Conservation (phyloP, 495 filamentous ascomycete genomes). For the Cudoniella acicularis region DNA sequence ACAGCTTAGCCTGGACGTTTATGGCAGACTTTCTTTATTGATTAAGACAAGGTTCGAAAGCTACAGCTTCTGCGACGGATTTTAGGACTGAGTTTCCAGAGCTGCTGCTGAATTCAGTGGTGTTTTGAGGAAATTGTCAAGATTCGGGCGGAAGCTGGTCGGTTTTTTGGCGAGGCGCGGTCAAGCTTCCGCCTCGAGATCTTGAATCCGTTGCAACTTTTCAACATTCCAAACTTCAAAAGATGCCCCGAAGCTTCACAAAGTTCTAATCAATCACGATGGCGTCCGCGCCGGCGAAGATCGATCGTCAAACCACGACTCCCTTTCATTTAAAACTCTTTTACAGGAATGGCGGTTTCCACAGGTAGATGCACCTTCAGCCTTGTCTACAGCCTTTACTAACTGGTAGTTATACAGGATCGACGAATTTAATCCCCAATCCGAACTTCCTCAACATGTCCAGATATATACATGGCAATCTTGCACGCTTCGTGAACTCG, state of each 20-base stretch:
- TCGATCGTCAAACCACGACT: slow-evolving; percentile 71
- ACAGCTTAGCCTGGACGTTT: too few species aligned
- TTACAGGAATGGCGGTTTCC: slow-evolving; percentile 70
- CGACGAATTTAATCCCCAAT: slow-evolving; percentile 58
- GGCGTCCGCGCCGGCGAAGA: slow-evolving; percentile 29
- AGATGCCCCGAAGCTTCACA: not conserved
- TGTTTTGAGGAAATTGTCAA: too few species aligned
- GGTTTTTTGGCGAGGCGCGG: too few species aligned
- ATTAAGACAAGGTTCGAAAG: too few species aligned
- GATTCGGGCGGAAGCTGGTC: too few species aligned
- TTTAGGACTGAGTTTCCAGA: too few species aligned
- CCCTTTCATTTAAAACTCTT: slow-evolving; percentile 92
- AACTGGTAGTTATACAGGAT: slow-evolving; percentile 40
- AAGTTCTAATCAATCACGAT: not conserved
- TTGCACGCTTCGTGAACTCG: slow-evolving; percentile 80
- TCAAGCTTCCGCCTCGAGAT: too few species aligned
- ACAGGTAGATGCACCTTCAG: slow-evolving; percentile 52
- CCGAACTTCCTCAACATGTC: slow-evolving; percentile 61
- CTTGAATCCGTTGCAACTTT: too few species aligned
- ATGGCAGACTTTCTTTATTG: too few species aligned
- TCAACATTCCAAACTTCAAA: not conserved
- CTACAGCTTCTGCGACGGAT: too few species aligned
- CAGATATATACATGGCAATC: slow-evolving; percentile 86
- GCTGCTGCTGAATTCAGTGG: too few species aligned
- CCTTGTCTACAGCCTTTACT: slow-evolving; percentile 17